Evolutionary conservation across 2,329 filamentous ascomycete genomes (phyloP).

Genomic region (Monilinia vaccinii-corymbosi): DNA sequence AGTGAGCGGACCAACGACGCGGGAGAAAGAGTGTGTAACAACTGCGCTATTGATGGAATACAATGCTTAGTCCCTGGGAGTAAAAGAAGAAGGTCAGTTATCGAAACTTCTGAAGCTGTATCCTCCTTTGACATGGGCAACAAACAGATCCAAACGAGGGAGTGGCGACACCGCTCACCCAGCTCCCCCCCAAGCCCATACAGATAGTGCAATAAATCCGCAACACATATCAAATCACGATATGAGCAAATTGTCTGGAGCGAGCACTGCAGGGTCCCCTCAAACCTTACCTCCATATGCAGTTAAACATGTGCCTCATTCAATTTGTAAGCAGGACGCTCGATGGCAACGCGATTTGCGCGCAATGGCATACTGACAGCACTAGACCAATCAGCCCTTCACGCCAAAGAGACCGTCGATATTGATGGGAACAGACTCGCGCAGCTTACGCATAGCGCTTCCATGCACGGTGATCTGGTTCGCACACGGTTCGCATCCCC

Average conservation of each 20-base stretch:
- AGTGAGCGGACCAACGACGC: constrained; percentile 31
- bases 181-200: background rate
- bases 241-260: constrained; percentile 2
- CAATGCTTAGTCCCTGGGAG: constrained; percentile 48
- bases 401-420: constrained; percentile 17
- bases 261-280: background rate
- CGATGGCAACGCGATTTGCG: background rate
- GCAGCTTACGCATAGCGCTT: constrained; percentile 21
- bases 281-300: background rate
- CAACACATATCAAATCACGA: constrained; percentile 22
- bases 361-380: constrained; percentile 5
- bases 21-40: constrained; percentile 26
- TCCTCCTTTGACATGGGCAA: background rate
- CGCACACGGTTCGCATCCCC: constrained; percentile 17
- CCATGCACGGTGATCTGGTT: constrained; percentile 23
- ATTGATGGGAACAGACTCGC: constrained; percentile 7
- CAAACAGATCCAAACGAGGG: background rate
- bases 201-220: constrained; percentile 15
- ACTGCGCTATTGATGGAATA: constrained; percentile 36
- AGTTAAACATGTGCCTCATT: constrained; percentile 24
- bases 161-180: background rate
- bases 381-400: constrained; percentile 22
- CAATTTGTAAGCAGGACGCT: constrained; percentile 25
- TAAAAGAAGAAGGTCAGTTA: constrained; percentile 52
- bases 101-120: background rate